These are phyloP conservation scores for Trichoderma breve DNA, from an alignment of 2,329 filamentous ascomycete genomes.

Conservation along the genomic window DNA sequence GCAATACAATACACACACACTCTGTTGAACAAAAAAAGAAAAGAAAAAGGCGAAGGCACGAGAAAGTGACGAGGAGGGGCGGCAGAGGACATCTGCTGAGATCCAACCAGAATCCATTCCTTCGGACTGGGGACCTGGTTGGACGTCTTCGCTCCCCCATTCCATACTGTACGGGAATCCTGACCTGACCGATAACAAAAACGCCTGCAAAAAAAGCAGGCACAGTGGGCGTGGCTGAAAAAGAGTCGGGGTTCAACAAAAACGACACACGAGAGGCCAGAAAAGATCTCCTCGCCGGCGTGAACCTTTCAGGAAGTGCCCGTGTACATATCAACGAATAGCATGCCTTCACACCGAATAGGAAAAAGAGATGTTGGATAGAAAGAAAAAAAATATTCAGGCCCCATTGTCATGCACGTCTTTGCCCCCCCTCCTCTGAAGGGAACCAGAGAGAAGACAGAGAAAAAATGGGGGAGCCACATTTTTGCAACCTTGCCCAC, in stretches of 20 bases:
- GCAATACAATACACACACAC: background rate
- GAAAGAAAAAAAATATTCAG: background rate
- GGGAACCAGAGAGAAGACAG: background rate
- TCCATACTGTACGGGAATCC: background rate
- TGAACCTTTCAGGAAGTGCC: background rate
- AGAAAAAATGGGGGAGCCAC: background rate
- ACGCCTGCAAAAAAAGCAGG: background rate
- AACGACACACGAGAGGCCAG: background rate
- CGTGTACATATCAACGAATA: background rate
- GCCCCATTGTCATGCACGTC: constrained; percentile 17
- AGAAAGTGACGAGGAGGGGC: background rate
- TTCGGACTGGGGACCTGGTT: background rate
- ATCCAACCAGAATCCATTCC: background rate
- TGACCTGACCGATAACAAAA: background rate
- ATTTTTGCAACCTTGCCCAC: background rate
- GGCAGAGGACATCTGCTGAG: background rate
- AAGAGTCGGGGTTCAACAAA: background rate
- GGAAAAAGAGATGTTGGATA: background rate
- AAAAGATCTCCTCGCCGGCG: background rate
- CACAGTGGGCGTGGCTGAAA: background rate
- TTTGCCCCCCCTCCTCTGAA: background rate
- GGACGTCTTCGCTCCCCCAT: background rate
- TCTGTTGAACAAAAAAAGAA: background rate
- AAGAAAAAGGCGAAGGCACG: background rate
- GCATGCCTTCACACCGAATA: background rate